These are phyloP conservation scores for Cystobasidium onofrii DNA, from an alignment of 768 basidiomycete species.

Conservation along the genomic window DNA sequence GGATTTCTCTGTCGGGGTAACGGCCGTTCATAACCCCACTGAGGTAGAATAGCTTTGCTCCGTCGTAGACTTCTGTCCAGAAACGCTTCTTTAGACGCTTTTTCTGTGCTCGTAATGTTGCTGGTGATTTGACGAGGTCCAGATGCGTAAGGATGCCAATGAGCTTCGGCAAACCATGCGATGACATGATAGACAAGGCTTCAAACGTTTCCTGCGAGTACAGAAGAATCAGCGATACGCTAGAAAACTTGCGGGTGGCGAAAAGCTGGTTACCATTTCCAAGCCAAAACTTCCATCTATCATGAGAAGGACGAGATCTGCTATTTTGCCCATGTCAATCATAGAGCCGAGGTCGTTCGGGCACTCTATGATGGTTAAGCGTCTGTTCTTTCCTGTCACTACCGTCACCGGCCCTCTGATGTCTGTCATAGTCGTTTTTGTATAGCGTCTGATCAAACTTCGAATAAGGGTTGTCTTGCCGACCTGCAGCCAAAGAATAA, in stretches of 20 bases:
- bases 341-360: conserved; percentile 96
- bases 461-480: conserved; percentile 92
- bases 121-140: conserved; percentile 87
- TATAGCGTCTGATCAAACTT: conserved; percentile 79
- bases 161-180: conserved; percentile 97
- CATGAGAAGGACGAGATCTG: conserved; percentile 92
- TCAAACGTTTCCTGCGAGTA: conserved; percentile 83
- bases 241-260: background rate
- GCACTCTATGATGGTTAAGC: conserved; percentile 95
- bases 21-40: conserved; percentile 94
- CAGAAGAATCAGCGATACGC: conserved; percentile 3
- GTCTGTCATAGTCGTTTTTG: conserved; percentile 84
- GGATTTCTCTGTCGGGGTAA: conserved; percentile 91
- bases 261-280: conserved; percentile 66
- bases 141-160: conserved; percentile 93
- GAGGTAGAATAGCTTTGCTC: conserved; percentile 95
- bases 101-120: conserved; percentile 78
- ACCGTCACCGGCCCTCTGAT: conserved; percentile 90
- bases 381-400: conserved; percentile 70
- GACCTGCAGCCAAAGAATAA: conserved; percentile 50
- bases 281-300: conserved; percentile 96
- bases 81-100: conserved; percentile 94
- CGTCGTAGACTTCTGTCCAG: conserved; percentile 99
- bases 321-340: conserved; percentile 96
- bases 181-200: conserved; percentile 91